Evolutionary conservation across 1,139 yeast genomes (phyloP), one percentile per base, ranked within the genome.

Genomic region (Geotrichum bryndzae): DNA sequence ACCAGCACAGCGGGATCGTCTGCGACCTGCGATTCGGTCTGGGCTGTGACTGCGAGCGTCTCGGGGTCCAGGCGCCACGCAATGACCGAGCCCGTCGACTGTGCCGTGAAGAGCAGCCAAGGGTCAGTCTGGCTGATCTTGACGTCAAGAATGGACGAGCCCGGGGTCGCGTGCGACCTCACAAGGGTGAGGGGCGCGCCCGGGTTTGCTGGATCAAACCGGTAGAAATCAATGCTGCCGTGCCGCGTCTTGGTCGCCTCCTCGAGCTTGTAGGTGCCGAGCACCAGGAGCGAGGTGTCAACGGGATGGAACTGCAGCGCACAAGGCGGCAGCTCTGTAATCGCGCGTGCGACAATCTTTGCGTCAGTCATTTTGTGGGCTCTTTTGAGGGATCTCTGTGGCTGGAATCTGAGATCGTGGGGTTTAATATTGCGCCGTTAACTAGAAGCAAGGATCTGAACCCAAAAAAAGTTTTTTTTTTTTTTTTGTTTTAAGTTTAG

Each of bases 181-280:
- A 45, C 41, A 27, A 45, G 33, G 2, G 18, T 41, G 8, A 54
- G 33, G 61, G 41, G 15, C 41, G 41, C 8, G 41, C 15, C 8
- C 15, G 8, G 3, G 3, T 68, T 61, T 1, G 63, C 64, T 15
- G 67, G 64, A 38, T 70, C 68, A 57, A 72, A 73, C 13, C 70
- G 68, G 73, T 84, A 87, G 0, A 86, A 73, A 66, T 91, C 97
- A 3, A 94, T 73, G 0, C 94, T 79, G 0, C 99, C 99, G 60
- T 82, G 80, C 63, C 97, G 79, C 0, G 72, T 67, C 0, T 87
- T 85, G 27, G 81, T 74, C 15, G 82, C 81, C 61, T 82, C 78
- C 61, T 88, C 84, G 50, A 92, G 77, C 63, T 87, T 83, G 71
- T 94, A 94, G 0, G 97, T 90, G 0, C 97, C 97, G 0, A 90